Base-by-base conservation (phyloP, 768 basidiomycete genomes). In the Lanmaoa rubissima region DNA sequence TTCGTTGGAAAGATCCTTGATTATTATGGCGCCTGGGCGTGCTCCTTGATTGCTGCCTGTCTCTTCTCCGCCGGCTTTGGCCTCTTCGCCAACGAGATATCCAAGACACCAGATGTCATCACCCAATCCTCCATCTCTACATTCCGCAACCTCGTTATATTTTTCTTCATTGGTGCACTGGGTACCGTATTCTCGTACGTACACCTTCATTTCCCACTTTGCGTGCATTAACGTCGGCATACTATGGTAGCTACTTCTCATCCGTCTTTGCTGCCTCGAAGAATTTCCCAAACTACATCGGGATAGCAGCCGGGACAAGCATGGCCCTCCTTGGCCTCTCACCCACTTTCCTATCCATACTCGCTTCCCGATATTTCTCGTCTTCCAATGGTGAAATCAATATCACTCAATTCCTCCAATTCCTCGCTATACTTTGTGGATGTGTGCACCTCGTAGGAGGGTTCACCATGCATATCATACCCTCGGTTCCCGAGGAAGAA, bases 271-370 rank as follows among this genome's bases (percentile, higher is more conserved):
- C 88, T 11, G 89, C 90, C 0, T 86, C 88, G 4, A 85, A 83
- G 71, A 77, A 75, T 42, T 92, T 92, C 58, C 85, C 88, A 8
- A 66, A 74, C 5, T 81, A 86, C 60, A 80, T 82, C 44, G 88
- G 88, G 19, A 69, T 85, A 26, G 83, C 88, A 12, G 79, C 87
- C 1, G 91, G 88, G 5, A 72, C 76, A 11, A 86, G 79, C 65
- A 84, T 85, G 78, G 82, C 88, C 3, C 72, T 91, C 24, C 92
- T 91, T 64, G 89, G 91, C n/a, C 78, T 92, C 35, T 93, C 91
- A 0, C 91, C 91, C 0, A 74, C 92, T 21, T 82, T 89, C 61
- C 78, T 92, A 8, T 86, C 90, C 21, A 55, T 80, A 24, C 57
- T 91, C 38, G 89, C 87, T 4, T 82, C 86, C 5, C 73, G 54